Evolutionary conservation across 805 yeast genomes (phyloP).

Genomic region (Lipomyces lipofer): DNA sequence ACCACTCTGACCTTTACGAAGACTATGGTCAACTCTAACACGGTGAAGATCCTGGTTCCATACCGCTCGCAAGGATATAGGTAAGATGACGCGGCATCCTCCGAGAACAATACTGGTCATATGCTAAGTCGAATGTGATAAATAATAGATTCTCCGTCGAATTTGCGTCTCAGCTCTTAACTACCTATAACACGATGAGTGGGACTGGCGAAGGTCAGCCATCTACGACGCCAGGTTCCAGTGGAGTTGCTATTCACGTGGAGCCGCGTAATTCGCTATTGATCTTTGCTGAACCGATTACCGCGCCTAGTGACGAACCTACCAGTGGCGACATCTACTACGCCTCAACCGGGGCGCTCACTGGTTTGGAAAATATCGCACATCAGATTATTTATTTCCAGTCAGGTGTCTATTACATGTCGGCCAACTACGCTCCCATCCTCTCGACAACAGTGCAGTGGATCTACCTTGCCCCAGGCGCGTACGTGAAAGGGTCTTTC

Average conservation of each 20-base stretch:
- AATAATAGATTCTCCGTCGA: not conserved
- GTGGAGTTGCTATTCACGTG: not conserved
- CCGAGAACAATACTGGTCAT: not conserved
- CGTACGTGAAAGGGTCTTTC: not conserved
- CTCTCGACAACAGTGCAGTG: not conserved
- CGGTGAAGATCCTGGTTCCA: not conserved
- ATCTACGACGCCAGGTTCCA: not conserved
- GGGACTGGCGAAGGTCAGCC: not conserved
- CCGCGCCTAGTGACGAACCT: not conserved
- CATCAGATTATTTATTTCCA: not conserved
- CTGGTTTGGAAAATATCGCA: not conserved
- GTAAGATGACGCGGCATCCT: no score
- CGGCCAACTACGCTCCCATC: not conserved
- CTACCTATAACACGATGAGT: not conserved
- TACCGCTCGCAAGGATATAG: not conserved
- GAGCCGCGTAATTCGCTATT: not conserved
- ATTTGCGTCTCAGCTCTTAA: not conserved
- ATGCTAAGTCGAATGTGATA: not conserved
- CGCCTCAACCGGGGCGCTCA: not conserved
- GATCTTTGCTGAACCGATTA: not conserved
- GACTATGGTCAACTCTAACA: not conserved
- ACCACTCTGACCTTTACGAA: not conserved
- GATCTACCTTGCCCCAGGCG: not conserved
- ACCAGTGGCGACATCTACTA: not conserved
- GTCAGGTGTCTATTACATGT: not conserved